Base-by-base conservation (phyloP, 164 flowering plant genomes). In the Aristolochia fimbriata region DNA sequence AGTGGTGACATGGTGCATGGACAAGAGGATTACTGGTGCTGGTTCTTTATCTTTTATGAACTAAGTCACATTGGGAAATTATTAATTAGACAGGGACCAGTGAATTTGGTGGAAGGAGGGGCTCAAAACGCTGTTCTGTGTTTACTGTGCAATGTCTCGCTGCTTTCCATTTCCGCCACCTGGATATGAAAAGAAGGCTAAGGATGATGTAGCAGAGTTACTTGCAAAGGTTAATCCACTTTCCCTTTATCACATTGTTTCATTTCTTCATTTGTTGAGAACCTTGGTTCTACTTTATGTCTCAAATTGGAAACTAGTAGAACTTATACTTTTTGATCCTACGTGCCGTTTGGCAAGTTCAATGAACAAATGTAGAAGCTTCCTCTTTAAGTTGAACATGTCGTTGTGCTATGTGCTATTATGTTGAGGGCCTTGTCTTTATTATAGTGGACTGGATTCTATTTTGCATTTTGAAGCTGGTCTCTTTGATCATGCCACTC, bases 141-240 rank as follows among this genome's bases (percentile, higher is more conserved):
- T 55, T 61, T 62, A 59, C 23, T 53, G 79, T 79, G 86, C 93
- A 73, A 91, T 91, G 97, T 91, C 97, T 77, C 97, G 97, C 74
- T 91, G 97, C 88, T 88, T 88, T 79, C 97, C 96, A 20, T 91
- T 91, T 73, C 96, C 97, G 6, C 97, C 97, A 46, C 97, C 96
- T 59, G 97, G 97, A 73, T 91, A 88, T 84, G 90, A 82, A 66
- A 88, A 80, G 77, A 82, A 83, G 78, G 71, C 77, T 68, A 77
- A 75, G 62, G 65, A 68, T n/a, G 83, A 78, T 25, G 84, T 74
- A n/a, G 64, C 41, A 17, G 91, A 87, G 67, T 62, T 83, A 59
- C 73, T 83, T 56, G 69, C 68, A 69, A 82, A 90, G 97, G 97
- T 90, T 73, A 47, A 62, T 56, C 24, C 14, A 10, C 45, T 16